phyloP scores from a whole-genome alignment of 495 filamentous ascomycete species.

The Hyphodiscus hymeniophilus region DNA sequence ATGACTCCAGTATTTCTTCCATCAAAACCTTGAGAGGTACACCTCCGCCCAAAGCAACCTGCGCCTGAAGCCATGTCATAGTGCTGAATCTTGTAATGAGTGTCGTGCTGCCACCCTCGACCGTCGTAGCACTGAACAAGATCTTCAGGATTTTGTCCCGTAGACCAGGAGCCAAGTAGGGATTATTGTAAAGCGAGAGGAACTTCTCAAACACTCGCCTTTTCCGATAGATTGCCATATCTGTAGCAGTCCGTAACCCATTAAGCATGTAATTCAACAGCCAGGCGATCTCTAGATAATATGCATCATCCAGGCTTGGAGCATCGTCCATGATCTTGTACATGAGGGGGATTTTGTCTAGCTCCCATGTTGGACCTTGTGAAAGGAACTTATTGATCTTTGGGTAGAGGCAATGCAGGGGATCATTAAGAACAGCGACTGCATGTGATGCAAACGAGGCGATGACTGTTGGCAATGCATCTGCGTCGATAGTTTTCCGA shows the following conservation, averaged over 20 bases:
- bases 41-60: constrained; percentile 39
- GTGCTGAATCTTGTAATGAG: constrained; percentile 78
- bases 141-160: constrained; percentile 64
- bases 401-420: constrained; percentile 73
- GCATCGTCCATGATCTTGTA: constrained; percentile 61
- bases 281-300: constrained; percentile 74
- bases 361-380: constrained; percentile 62
- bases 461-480: constrained; percentile 62
- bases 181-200: constrained; percentile 60
- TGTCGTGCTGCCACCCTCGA: constrained; percentile 75
- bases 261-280: constrained; percentile 67
- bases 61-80: constrained; percentile 67
- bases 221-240: constrained; percentile 77
- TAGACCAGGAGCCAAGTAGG: constrained; percentile 43
- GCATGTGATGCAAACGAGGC: constrained; percentile 66
- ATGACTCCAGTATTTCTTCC: constrained; percentile 56
- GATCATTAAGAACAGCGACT: constrained; percentile 60
- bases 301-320: constrained; percentile 64
- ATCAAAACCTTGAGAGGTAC: constrained; percentile 49
- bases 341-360: constrained; percentile 69
- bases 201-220: constrained; percentile 73
- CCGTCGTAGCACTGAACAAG: constrained; percentile 60
- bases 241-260: constrained; percentile 45
- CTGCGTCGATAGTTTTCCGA: constrained; percentile 38
- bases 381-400: constrained; percentile 83